Evolutionary conservation across 2,329 filamentous ascomycete genomes (phyloP), one percentile per base, ranked within the genome.

Genomic region (Cladosporium colombiae): DNA sequence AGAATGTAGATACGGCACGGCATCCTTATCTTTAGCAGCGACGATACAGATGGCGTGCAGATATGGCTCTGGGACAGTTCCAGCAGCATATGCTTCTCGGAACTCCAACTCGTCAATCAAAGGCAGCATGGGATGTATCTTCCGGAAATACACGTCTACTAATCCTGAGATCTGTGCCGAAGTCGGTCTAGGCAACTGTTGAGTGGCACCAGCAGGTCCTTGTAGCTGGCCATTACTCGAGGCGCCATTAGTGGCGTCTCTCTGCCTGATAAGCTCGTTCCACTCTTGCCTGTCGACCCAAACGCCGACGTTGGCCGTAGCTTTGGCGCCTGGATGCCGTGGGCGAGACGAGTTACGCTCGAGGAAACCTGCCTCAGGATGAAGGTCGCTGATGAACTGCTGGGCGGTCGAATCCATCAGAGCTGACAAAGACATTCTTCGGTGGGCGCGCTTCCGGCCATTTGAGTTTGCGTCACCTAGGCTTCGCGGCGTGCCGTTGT

Each of bases 21-120:
- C 81, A 44, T 77, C 72, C 3, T 78, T 73, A 67, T 83, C 81
- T 66, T 82, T 82, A 0, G 81, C 82, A 18, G 81, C 81, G 21
- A 82, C 79, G 11, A 83, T 75, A 67, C 81, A 84, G 6, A 83
- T 78, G 5, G 80, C 80, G 68, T 82, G 79, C 65, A 79, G 72
- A 21, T 82, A 65, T 40, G 81, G 74, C 18, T 77, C 76, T 4
- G 80, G 76, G 44, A 77, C 76, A 56, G 69, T 70, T 2, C 76
- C 76, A 21, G 76, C 73, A 11, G 72, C 71, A 63, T 79, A 77
- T 63, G 76, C 73, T 14, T 73, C 72, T 35, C 77, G 75, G 65
- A 82, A 81, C 57, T 80, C 74, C 7, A 76, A 72, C 68, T 80
- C 78, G 68, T 82, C 78, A 27, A 84, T 75, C 1, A 84, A 73